phyloP scores from a whole-genome alignment of 768 basidiomycete species.

The Amanita inopinata region DNA sequence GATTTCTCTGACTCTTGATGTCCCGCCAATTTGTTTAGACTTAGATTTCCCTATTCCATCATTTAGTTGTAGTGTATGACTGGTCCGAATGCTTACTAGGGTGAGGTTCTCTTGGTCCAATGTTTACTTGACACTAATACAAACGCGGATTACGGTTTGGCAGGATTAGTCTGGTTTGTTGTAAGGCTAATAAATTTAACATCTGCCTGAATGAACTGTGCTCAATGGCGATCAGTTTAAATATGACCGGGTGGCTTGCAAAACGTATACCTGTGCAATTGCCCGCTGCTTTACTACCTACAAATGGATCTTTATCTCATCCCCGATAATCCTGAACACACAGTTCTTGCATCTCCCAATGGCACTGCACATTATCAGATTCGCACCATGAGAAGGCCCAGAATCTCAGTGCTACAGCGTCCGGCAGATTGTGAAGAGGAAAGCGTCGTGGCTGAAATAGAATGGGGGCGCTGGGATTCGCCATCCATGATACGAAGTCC shows the following conservation, averaged over 20 bases:
- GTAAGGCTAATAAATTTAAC: too few relatives aligned
- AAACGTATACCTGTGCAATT: neutral
- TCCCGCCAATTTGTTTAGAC: too few relatives aligned
- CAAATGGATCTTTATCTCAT: conserved; percentile 46
- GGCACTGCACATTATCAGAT: conserved; percentile 42
- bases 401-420: conserved; percentile 18
- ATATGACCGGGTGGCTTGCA: neutral
- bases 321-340: conserved; percentile 40
- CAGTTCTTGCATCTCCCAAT: conserved; percentile 38
- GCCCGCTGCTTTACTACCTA: neutral
- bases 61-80: neutral
- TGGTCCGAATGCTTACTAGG: too few relatives aligned
- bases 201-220: too few relatives aligned
- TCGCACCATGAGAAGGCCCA: conserved; percentile 20
- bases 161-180: too few relatives aligned
- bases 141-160: too few relatives aligned
- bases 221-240: conserved; percentile 1
- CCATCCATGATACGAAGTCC: conserved; percentile 34
- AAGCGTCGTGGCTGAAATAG: conserved; percentile 38
- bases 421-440: conserved; percentile 27
- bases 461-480: conserved; percentile 32
- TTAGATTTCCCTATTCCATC: neutral
- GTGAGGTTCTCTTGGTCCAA: too few relatives aligned
- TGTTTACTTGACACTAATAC: too few relatives aligned
- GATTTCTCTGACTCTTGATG: conserved; percentile 3